Base-by-base conservation (phyloP, 176 grass and related monocot genomes). In the Olyra latifolia region DNA sequence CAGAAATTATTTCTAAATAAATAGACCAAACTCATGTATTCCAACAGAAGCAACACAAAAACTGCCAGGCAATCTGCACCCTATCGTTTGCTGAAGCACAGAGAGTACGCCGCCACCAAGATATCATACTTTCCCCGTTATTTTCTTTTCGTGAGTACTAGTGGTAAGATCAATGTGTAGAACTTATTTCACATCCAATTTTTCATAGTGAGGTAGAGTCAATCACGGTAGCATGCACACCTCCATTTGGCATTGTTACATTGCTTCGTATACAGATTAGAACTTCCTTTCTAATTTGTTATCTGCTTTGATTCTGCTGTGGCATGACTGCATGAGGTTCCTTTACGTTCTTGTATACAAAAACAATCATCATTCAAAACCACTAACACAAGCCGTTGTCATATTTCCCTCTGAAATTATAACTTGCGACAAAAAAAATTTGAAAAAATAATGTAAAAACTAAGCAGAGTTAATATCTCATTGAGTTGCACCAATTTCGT, bases 271-370 rank as follows among this genome's bases (percentile, higher is more conserved):
- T 43, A 82, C n/a, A n/a, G 2, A 35, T 3, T 47, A 77, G 6
- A 87, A 38, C n/a, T 65, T 43, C 23, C 27, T 46, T 25, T 20
- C n/a, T 8, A 67, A 49, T 83, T 47, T 80, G 49, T 28, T 67
- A 6, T 77, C 15, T 43, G 30, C 10, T 29, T 2, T 22, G 22
- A 59, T 48, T 49, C 66, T 60, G 22, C 49, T 49, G 11, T 48
- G 17, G 16, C 64, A 42, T 3, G 11, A 59, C 40, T 12, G 16
- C 64, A 42, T 3, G 11, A 59, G 38, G 20, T 46, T 23, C 41
- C 11, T 24, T 43, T 66, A 72, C 59, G 73, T 45, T 25, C 50
- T 72, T 27, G 49, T 61, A 35, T 62, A 23, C 12, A 39, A 62
- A 69, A 41, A 24, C 1, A 71, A 63, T 5, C 12, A 72, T 35